A percentile compares a stretch with the other conserved stretches of the same genome.
These are phyloP conservation scores for Ogataea naganishii DNA, from an alignment of 805 yeast genomes.

Conservation along the genomic window DNA sequence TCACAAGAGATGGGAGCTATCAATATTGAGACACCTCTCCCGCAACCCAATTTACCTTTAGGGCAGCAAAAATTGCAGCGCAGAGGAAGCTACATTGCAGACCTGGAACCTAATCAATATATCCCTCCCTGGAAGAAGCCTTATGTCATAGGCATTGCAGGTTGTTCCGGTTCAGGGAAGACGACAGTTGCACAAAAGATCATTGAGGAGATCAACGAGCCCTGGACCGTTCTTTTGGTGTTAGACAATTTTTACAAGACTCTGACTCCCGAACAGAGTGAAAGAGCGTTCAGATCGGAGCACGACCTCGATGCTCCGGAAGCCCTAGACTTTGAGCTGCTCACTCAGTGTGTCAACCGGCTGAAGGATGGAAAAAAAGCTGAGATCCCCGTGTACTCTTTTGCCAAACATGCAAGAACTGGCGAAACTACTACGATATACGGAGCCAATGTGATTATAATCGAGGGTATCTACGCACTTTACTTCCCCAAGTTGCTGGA, in stretches of 20 bases:
- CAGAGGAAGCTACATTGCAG: too few relatives aligned
- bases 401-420: slow-evolving; percentile 52
- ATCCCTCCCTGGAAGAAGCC: slow-evolving; percentile 88
- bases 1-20: too few relatives aligned
- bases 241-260: slow-evolving; percentile 89
- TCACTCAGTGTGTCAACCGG: slow-evolving; percentile 52
- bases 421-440: slow-evolving; percentile 66
- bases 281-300: slow-evolving; percentile 55
- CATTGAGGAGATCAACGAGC: slow-evolving; percentile 69
- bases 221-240: slow-evolving; percentile 89
- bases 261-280: slow-evolving; percentile 49
- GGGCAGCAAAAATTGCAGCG: too few relatives aligned
- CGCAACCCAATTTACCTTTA: too few relatives aligned
- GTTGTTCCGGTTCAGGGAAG: slow-evolving; percentile 85
- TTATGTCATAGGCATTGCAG: slow-evolving; percentile 81
- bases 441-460: slow-evolving; percentile 88
- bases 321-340: slow-evolving; percentile 72
- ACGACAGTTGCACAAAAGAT: slow-evolving; percentile 84
- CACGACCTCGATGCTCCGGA: slow-evolving; percentile 84
- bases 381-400: slow-evolving; percentile 64
- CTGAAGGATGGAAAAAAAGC: slow-evolving; percentile 66
- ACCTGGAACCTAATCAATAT: slow-evolving; percentile 26
- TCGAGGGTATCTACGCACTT: slow-evolving; percentile 87
- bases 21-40: too few relatives aligned
- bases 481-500: slow-evolving; percentile 60